Evolutionary conservation across 192 early-diverging fungal species (phyloP).

Genomic region (Backusella australiensis): DNA sequence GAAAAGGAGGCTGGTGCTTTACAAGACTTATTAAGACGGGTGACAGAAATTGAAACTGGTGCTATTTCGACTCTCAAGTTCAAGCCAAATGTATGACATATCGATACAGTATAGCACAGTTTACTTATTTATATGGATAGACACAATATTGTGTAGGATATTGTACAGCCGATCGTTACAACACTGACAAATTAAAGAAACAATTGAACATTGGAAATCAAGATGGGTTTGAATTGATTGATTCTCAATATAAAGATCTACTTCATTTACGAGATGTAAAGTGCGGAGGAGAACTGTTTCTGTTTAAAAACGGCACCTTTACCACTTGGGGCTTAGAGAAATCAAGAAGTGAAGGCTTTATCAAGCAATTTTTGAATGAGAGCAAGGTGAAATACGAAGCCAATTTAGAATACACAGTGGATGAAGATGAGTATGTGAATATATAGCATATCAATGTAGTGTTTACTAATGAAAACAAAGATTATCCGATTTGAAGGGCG

Average conservation of each 20-base stretch:
- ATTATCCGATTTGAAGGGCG: constrained; percentile 7
- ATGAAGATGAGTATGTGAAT: constrained; percentile 11
- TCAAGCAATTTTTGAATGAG: neutral
- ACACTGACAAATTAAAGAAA: neutral
- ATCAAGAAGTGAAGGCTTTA: neutral
- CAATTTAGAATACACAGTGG: neutral
- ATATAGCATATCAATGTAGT: neutral
- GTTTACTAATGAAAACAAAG: neutral
- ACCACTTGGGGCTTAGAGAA: neutral
- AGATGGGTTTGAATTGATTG: neutral
- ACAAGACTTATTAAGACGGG: neutral
- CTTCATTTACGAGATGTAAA: neutral
- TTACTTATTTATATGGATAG: neutral
- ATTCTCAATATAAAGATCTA: neutral
- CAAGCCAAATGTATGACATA: neutral
- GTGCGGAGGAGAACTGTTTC: neutral
- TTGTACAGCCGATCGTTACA: neutral
- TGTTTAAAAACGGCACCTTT: neutral
- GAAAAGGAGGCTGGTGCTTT: neutral
- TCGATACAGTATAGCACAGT: neutral
- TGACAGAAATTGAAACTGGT: neutral
- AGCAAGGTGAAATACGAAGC: neutral
- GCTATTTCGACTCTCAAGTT: neutral
- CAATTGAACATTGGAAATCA: neutral
- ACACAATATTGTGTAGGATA: neutral